Evolutionary conservation across 2,329 filamentous ascomycete genomes (phyloP).

Genomic region (Paracamarosporium sp.): DNA sequence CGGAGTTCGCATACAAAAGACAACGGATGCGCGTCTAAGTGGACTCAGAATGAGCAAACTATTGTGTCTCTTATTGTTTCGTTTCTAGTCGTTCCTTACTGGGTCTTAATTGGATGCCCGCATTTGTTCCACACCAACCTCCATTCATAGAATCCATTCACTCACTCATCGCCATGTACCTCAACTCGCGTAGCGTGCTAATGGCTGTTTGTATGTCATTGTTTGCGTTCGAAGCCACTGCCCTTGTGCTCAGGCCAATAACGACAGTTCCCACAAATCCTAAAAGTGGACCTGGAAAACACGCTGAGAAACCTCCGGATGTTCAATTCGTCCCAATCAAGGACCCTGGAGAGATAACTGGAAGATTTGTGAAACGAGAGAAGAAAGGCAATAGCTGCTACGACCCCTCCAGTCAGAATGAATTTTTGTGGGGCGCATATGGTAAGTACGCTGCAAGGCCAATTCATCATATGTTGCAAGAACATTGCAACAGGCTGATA

Average conservation of each 20-base stretch:
- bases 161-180: slow-evolving; percentile 17
- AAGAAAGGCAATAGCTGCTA: slow-evolving; percentile 21
- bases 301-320: slow-evolving; percentile 4
- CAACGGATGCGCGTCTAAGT: too few species aligned
- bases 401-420: slow-evolving; percentile 20
- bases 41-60: too few species aligned
- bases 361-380: slow-evolving; percentile 24
- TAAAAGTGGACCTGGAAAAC: background rate
- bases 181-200: slow-evolving; percentile 19
- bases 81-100: background rate
- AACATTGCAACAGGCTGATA: background rate
- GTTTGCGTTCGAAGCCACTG: slow-evolving; percentile 17
- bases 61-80: background rate
- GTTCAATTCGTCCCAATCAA: slow-evolving; percentile 20
- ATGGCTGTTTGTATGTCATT: slow-evolving; percentile 17
- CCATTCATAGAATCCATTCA: background rate
- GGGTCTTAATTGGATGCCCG: background rate
- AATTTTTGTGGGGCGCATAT: slow-evolving; percentile 29
- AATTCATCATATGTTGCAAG: background rate
- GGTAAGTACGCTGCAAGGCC: slow-evolving; percentile 14
- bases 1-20: background rate
- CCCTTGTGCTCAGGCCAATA: slow-evolving; percentile 18
- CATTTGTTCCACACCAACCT: background rate
- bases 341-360: slow-evolving; percentile 21
- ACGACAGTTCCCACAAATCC: background rate